phyloP scores from a whole-genome alignment of 2,329 filamentous ascomycete species.

The Venturiaceae sp. region DNA sequence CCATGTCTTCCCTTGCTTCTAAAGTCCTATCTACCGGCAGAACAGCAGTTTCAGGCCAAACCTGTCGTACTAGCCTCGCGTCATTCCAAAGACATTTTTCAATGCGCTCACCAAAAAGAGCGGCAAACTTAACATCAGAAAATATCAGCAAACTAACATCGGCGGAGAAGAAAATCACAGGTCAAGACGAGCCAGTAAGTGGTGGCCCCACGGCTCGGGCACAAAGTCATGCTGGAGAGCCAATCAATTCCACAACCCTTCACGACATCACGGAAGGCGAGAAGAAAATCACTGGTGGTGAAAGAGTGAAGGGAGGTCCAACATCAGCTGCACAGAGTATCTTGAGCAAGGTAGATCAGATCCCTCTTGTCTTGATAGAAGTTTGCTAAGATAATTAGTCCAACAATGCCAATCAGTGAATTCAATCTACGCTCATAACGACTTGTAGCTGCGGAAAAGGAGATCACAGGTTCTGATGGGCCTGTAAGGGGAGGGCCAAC shows the following conservation, averaged over 20 bases:
- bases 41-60: not conserved
- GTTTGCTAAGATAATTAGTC: too few relatives aligned
- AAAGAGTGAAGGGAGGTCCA: slow-evolving; percentile 26
- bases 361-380: not conserved
- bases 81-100: not conserved
- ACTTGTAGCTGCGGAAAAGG: too few relatives aligned
- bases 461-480: slow-evolving; percentile 15
- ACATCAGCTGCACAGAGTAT: slow-evolving; percentile 28
- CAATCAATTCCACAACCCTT: slow-evolving; percentile 23
- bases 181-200: slow-evolving; percentile 22
- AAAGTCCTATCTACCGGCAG: not conserved
- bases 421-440: too few relatives aligned
- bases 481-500: slow-evolving; percentile 18
- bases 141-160: slow-evolving; percentile 31
- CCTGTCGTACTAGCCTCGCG: not conserved
- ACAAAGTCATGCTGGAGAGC: slow-evolving; percentile 26
- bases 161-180: slow-evolving; percentile 29
- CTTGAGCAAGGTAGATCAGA: slow-evolving; percentile 1
- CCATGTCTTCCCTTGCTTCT: not conserved
- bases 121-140: slow-evolving; percentile 22
- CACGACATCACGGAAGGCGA: slow-evolving; percentile 33
- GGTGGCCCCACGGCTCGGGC: slow-evolving; percentile 32
- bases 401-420: too few relatives aligned
- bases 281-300: slow-evolving; percentile 27
- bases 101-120: slow-evolving; percentile 5